Base-by-base conservation (phyloP, 192 early-diverging fungal genomes). In the Coemansia sp. region DNA sequence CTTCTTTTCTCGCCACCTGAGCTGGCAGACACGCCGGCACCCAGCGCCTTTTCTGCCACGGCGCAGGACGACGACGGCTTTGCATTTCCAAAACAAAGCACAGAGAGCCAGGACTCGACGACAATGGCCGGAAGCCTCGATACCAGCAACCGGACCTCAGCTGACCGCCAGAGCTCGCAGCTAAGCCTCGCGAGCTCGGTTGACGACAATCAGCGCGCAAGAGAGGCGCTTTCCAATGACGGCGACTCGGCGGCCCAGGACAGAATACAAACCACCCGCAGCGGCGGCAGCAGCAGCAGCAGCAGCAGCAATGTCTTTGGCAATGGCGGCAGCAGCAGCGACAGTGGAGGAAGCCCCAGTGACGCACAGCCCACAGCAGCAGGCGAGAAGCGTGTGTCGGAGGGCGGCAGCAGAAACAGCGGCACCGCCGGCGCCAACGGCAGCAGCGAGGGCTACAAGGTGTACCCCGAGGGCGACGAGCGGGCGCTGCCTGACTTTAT, bases 391-490 rank as follows among this genome's bases (percentile, higher is more conserved):
- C 6, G 6, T 8, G 30, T 32, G 6, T n/a, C n/a, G n/a, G n/a
- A n/a, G n/a, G n/a, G n/a, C n/a, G 30, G 11, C 5, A 32, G 30
- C 30, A 32, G 11, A 32, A 32, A 32, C 30, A 32, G 30, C 40
- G 20, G 8, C n/a, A 5, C 19, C 1, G 40, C 18, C 40, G 13
- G 11, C 20, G 24, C 6, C 40, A 22, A 27, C 14, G 11, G 44
- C 30, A 5, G 27, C 8, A 4, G 20, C 3, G 47, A 37, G 33
- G 3, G 25, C 9, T 64, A 61, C 36, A 45, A 47, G 11, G 57
- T 46, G 49, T 73, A 73, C 39, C 65, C 72, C 2, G 52, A 58
- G 22, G 66, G 61, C 60, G 72, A 75, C 35, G 72, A 75, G 48
- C 60, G 72, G 7, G 72, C 60, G 22, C 50, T 76, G 44, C 72